Evolutionary conservation across 306 rosid species (phyloP).

Genomic region (Casuarina glauca): DNA sequence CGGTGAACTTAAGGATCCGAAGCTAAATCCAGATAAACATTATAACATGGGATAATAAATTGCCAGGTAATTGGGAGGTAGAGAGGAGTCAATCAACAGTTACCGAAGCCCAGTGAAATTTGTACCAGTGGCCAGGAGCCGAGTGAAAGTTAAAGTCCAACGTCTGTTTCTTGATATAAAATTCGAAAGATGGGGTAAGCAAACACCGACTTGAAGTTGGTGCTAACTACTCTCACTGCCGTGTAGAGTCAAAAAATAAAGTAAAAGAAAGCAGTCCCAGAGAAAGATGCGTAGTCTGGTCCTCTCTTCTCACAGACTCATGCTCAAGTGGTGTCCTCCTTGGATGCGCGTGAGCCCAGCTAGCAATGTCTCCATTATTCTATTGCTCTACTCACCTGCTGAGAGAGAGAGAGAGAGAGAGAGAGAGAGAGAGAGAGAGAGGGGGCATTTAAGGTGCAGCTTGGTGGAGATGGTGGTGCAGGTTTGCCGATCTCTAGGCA

Average conservation of each 20-base stretch:
- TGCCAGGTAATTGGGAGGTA: too few relatives aligned
- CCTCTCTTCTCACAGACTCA: not conserved
- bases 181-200: not conserved
- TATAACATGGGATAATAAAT: too few relatives aligned
- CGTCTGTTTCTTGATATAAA: not conserved
- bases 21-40: too few relatives aligned
- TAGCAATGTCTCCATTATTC: not conserved
- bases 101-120: too few relatives aligned
- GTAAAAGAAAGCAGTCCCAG: not conserved
- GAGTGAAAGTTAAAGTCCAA: not conserved
- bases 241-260: constrained; percentile 22
- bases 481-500: constrained; percentile 55
- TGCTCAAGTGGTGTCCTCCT: not conserved
- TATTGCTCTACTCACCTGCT: constrained; percentile 21
- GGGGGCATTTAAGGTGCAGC: constrained; percentile 12
- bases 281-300: constrained; percentile 6
- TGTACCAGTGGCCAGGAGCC: too few relatives aligned
- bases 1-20: too few relatives aligned
- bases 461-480: constrained; percentile 33
- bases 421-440: too few relatives aligned
- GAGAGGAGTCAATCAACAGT: too few relatives aligned
- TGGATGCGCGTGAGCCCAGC: constrained; percentile 28
- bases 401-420: constrained; percentile 3
- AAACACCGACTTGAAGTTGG: constrained; percentile 24
- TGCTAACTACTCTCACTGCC: constrained; percentile 13